These are phyloP conservation scores for Thielaviopsis punctulata DNA, from an alignment of 2,329 filamentous ascomycete species.

Conservation along the genomic window DNA sequence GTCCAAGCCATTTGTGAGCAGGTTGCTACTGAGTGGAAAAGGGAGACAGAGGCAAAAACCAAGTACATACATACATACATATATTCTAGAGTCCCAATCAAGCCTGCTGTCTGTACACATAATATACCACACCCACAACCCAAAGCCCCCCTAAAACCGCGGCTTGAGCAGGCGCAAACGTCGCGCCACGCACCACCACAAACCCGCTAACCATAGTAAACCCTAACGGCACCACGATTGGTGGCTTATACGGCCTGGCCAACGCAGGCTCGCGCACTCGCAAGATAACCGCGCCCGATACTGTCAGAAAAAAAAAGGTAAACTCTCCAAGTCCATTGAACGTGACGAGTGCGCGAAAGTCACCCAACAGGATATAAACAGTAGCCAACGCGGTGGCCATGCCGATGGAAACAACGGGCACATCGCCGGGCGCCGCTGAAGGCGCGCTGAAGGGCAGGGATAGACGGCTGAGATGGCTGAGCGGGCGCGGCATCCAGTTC, in stretches of 20 bases:
- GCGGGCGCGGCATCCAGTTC: slow-evolving; percentile 30
- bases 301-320: slow-evolving; percentile 47
- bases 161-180: slow-evolving; percentile 39
- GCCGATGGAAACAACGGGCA: slow-evolving; percentile 21
- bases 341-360: slow-evolving; percentile 42
- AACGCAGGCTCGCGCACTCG: slow-evolving; percentile 38
- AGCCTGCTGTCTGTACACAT: slow-evolving; percentile 21
- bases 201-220: slow-evolving; percentile 43
- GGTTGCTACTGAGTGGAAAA: too few relatives aligned
- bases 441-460: slow-evolving; percentile 17
- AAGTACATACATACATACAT: too few relatives aligned
- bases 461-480: slow-evolving; percentile 28
- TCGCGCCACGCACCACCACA: slow-evolving; percentile 39
- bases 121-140: slow-evolving; percentile 22
- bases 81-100: background rate
- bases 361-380: slow-evolving; percentile 42
- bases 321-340: slow-evolving; percentile 44
- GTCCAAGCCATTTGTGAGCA: too few relatives aligned
- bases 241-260: slow-evolving; percentile 36
- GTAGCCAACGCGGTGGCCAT: slow-evolving; percentile 32
- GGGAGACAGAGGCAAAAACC: too few relatives aligned
- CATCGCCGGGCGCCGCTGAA: slow-evolving; percentile 7
- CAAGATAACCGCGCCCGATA: slow-evolving; percentile 39
- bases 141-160: slow-evolving; percentile 34
- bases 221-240: slow-evolving; percentile 29